Evolutionary conservation across 2,329 filamentous ascomycete species (phyloP).

Genomic region (Colletotrichum sp.): DNA sequence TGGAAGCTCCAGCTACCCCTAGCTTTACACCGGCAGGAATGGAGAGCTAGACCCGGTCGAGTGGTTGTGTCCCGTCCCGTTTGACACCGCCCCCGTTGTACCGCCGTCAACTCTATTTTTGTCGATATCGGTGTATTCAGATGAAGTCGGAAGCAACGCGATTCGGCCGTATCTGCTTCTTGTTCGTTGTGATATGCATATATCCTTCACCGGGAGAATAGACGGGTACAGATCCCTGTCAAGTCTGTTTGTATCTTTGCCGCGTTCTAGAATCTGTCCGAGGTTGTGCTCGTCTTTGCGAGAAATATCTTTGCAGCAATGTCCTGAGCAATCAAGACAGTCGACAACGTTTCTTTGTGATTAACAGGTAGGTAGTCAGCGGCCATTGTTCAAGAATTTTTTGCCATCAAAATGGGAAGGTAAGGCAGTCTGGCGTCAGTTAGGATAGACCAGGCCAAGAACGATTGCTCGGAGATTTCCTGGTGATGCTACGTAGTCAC

Average conservation of each 20-base stretch:
- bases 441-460: neutral
- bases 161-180: neutral
- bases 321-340: neutral
- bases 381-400: neutral
- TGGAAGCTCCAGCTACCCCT: constrained; percentile 10
- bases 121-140: constrained; percentile 37
- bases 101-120: constrained; percentile 10
- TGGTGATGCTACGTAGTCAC: neutral
- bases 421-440: neutral
- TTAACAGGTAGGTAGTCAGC: neutral
- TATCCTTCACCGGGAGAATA: neutral
- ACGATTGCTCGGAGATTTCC: neutral
- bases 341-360: neutral
- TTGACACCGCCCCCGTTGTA: neutral
- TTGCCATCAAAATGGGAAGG: neutral
- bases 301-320: neutral
- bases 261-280: neutral
- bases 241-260: neutral
- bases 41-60: neutral
- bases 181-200: neutral
- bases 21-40: neutral
- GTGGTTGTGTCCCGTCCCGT: neutral
- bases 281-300: neutral
- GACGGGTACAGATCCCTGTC: neutral
- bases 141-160: neutral